phyloP scores from a whole-genome alignment of 1,284 basidiomycete species.

The Irpex rosettiformis region DNA sequence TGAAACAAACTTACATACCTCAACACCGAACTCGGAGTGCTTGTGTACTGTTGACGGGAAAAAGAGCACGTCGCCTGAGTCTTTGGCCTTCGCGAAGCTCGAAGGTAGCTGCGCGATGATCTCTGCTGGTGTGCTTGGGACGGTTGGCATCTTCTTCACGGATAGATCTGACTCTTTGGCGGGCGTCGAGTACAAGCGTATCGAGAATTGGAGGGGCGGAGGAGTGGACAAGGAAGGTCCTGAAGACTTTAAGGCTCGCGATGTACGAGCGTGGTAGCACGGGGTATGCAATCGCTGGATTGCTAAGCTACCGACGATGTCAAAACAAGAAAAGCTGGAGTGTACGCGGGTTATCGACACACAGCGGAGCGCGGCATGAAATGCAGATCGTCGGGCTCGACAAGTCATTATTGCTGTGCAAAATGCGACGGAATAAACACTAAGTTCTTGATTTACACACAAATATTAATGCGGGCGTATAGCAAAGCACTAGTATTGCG shows the following conservation, averaged over 20 bases:
- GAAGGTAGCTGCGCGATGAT: slow-evolving; percentile 59
- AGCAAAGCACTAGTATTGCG: not conserved
- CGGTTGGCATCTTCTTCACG: slow-evolving; percentile 1
- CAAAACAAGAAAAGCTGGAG: not conserved
- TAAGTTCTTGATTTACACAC: too few relatives aligned
- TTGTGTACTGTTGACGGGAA: slow-evolving; percentile 67
- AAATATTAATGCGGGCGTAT: not conserved
- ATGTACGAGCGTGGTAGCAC: not conserved
- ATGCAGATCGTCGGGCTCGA: not conserved
- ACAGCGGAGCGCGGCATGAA: not conserved
- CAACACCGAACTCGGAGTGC: slow-evolving; percentile 56
- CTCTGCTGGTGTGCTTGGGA: slow-evolving; percentile 34
- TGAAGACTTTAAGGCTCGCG: not conserved
- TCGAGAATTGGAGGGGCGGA: not conserved
- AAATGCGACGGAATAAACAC: too few relatives aligned
- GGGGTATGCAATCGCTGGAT: slow-evolving; percentile 1
- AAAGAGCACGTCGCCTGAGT: slow-evolving; percentile 71
- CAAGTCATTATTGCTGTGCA: too few relatives aligned
- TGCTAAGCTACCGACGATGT: not conserved
- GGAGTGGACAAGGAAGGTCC: not conserved
- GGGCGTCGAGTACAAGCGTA: not conserved
- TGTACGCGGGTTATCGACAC: slow-evolving; percentile 11
- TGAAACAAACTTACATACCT: slow-evolving; percentile 42
- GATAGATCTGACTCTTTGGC: not conserved
- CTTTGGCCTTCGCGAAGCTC: slow-evolving; percentile 57